Evolutionary conservation across 1,139 yeast genomes (phyloP).

Genomic region (Geotrichum phurueaensis): DNA sequence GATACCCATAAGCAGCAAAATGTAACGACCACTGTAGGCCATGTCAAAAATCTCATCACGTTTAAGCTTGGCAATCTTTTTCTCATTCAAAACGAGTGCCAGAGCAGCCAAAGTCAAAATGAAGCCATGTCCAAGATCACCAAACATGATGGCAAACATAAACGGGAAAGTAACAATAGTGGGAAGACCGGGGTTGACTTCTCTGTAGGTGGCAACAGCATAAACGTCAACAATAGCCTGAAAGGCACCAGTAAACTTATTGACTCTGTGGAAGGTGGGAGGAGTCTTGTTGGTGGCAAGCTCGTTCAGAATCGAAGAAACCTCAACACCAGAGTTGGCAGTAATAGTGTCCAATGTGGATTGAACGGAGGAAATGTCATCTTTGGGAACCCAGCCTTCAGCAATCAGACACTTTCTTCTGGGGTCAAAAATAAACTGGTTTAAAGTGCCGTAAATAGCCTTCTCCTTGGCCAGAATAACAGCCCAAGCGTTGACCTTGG

Average conservation of each 20-base stretch:
- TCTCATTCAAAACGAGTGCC: slow-evolving; percentile 64
- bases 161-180: slow-evolving; percentile 94
- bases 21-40: slow-evolving; percentile 92
- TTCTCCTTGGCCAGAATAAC: slow-evolving; percentile 64
- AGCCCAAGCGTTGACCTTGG: slow-evolving; percentile 67
- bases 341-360: slow-evolving; percentile 51
- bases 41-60: slow-evolving; percentile 94
- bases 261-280: slow-evolving; percentile 88
- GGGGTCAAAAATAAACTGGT: slow-evolving; percentile 78
- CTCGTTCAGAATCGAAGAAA: slow-evolving; percentile 77
- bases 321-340: slow-evolving; percentile 50
- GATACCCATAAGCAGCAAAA: slow-evolving; percentile 79
- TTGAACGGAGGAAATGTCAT: slow-evolving; percentile 47
- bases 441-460: slow-evolving; percentile 66
- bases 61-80: slow-evolving; percentile 53
- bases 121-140: slow-evolving; percentile 95
- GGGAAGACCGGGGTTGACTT: slow-evolving; percentile 93
- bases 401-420: slow-evolving; percentile 86
- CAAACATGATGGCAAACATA: slow-evolving; percentile 98
- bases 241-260: slow-evolving; percentile 86
- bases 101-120: slow-evolving; percentile 69
- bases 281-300: slow-evolving; percentile 78
- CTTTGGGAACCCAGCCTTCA: slow-evolving; percentile 92
- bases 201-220: slow-evolving; percentile 90
- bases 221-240: slow-evolving; percentile 93